phyloP scores from a whole-genome alignment of 768 basidiomycete genomes.

The Russula dissimulans region DNA sequence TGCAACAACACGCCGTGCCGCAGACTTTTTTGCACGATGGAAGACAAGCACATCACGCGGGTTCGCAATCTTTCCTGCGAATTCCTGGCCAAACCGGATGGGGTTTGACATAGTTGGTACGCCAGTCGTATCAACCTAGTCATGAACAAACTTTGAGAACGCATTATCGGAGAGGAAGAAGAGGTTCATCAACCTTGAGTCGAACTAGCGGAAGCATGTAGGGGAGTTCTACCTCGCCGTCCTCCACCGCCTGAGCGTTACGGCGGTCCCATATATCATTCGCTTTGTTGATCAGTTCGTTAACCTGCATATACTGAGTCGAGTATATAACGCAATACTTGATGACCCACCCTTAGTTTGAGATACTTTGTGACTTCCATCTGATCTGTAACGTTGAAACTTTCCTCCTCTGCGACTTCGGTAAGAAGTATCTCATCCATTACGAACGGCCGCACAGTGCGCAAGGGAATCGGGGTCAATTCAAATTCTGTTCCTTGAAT shows the following conservation, averaged over 20 bases:
- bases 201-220: constrained; percentile 82
- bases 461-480: constrained; percentile 75
- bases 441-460: constrained; percentile 91
- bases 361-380: constrained; percentile 78
- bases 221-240: constrained; percentile 51
- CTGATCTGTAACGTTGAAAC: constrained; percentile 69
- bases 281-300: constrained; percentile 69
- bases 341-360: constrained; percentile 46
- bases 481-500: constrained; percentile 85
- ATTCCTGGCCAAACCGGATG: constrained; percentile 93
- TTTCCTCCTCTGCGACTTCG: constrained; percentile 72
- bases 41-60: constrained; percentile 90
- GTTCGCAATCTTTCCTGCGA: constrained; percentile 84
- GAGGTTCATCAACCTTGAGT: constrained; percentile 49
- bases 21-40: constrained; percentile 66
- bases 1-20: constrained; percentile 46
- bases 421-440: constrained; percentile 68
- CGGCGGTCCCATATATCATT: constrained; percentile 71
- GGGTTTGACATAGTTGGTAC: constrained; percentile 91
- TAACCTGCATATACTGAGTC: constrained; percentile 44
- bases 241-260: constrained; percentile 48
- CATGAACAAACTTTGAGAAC: not conserved
- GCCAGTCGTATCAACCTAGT: constrained; percentile 81
- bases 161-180: not conserved
- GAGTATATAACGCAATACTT: constrained; percentile 1